Base-by-base conservation (phyloP, 164 flowering plant genomes). In the Stephania japonica region DNA sequence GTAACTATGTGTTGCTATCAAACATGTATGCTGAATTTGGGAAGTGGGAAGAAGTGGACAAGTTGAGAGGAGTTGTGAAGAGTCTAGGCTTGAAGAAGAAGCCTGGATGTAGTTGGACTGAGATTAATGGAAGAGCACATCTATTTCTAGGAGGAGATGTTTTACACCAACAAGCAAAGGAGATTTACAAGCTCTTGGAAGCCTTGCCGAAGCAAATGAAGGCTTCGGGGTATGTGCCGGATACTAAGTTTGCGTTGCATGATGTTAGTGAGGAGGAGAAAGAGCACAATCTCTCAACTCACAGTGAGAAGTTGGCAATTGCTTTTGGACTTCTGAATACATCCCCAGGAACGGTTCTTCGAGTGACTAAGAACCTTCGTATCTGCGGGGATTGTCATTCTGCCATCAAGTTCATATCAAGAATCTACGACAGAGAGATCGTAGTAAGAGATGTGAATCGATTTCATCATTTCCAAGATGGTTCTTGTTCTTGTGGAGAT, bases 251-350 rank as follows among this genome's bases (percentile, higher is more conserved):
- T 47, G 71, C 47, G 9, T 69, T 69, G 71, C 71, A 69, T 69
- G 71, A 69, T 23, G 59, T 69, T 2, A 69, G 71, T 69, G 71
- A 69, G 13, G 71, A 69, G 50, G 71, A 69, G 71, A 69, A 69
- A 44, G 71, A 69, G 59, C 59, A 69, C 3, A 69, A 21, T 38
- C 18, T 69, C 24, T 43, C 59, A 14, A 69, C 59, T 18, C 71
- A 69, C 32, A 69, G 71, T 18, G 71, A 69, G 71, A 69, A 69
- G 19, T 69, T 69, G 59, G 71, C 71, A 14, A 44, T 69, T 44
- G 71, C 71, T 24, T 69, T 69, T 23, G 71, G 71, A 18, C 71
- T 69, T 69, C 71, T 69, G 13, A 69, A 69, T 47, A 69, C 71
- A 23, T 11, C 23, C 26, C 71, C 56, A 0, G 71, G 71, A 69